Conservation (phyloP, 495 filamentous ascomycete genomes). For the Aspergillus ellipticus region DNA sequence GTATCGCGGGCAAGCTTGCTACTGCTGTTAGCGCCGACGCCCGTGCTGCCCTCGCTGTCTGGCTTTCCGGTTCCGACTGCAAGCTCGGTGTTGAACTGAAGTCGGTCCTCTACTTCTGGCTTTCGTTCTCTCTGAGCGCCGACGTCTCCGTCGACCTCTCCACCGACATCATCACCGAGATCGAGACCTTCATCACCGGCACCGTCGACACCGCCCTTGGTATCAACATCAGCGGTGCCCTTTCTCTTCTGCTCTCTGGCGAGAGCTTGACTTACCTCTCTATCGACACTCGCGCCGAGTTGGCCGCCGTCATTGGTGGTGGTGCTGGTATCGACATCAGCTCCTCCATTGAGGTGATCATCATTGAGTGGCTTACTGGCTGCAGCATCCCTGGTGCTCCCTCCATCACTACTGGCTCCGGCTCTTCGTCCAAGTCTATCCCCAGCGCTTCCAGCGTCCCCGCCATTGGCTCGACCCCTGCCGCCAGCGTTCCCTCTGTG, state of each 20-base stretch:
- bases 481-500: background rate
- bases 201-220: constrained; percentile 28
- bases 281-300: constrained; percentile 34
- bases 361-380: constrained; percentile 42
- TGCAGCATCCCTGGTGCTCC: constrained; percentile 28
- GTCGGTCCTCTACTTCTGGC: constrained; percentile 41
- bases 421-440: constrained; percentile 14
- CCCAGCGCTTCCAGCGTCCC: constrained; percentile 21
- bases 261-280: constrained; percentile 34
- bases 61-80: constrained; percentile 38
- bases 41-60: constrained; percentile 34
- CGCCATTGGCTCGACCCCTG: constrained; percentile 6
- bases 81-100: constrained; percentile 40
- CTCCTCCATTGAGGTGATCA: constrained; percentile 26
- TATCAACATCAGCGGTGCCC: constrained; percentile 32
- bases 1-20: constrained; percentile 33
- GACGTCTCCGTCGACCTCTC: constrained; percentile 29
- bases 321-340: constrained; percentile 30
- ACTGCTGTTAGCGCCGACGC: constrained; percentile 24
- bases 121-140: constrained; percentile 28
- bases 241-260: constrained; percentile 32
- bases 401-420: constrained; percentile 15
- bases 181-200: constrained; percentile 30
- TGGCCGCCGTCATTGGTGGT: constrained; percentile 41
- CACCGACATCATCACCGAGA: constrained; percentile 25